Percentiles rank a stretch among this genome's conserved stretches.
These are phyloP conservation scores for Tieghemostelium lacteum DNA, from an alignment of 78 protist species.

Conservation along the genomic window DNA sequence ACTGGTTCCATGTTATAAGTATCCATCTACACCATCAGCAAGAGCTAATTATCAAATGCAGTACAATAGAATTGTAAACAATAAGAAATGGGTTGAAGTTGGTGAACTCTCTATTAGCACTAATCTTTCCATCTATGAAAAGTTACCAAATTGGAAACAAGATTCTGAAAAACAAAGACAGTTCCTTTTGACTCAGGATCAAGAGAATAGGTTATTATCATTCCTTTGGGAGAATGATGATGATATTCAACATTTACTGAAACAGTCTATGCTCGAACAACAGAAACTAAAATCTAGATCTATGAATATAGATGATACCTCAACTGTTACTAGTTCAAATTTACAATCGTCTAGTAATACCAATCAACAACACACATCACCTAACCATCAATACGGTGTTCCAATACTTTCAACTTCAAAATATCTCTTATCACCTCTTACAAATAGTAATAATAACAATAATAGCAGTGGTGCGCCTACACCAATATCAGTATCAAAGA, in stretches of 20 bases:
- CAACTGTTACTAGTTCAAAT: too few relatives aligned
- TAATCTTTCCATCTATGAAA: constrained; percentile 40
- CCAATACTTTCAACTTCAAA: not conserved
- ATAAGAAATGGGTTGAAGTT: constrained; percentile 78
- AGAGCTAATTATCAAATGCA: not conserved
- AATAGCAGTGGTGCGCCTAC: not conserved
- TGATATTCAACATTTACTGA: not conserved
- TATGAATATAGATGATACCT: too few relatives aligned
- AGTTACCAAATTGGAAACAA: constrained; percentile 67
- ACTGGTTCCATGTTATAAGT: constrained; percentile 41
- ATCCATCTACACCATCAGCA: not conserved
- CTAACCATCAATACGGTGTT: not conserved
- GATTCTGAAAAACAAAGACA: constrained; percentile 56
- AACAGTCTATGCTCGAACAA: constrained; percentile 22
- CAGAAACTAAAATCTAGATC: constrained; percentile 7
- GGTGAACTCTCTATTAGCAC: constrained; percentile 27
- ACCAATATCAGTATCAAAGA: constrained; percentile 23
- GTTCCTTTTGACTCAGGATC: constrained; percentile 35
- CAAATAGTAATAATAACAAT: not conserved
- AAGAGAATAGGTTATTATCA: constrained; percentile 43
- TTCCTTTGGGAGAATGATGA: constrained; percentile 62
- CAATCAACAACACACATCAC: not conserved
- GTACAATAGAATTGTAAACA: not conserved
- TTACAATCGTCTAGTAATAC: not conserved
- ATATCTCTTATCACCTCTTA: not conserved